Percentiles rank a stretch among this genome's conserved stretches.
phyloP scores from a whole-genome alignment of 176 grass and related monocot genomes.

The Alloteropsis semialata region DNA sequence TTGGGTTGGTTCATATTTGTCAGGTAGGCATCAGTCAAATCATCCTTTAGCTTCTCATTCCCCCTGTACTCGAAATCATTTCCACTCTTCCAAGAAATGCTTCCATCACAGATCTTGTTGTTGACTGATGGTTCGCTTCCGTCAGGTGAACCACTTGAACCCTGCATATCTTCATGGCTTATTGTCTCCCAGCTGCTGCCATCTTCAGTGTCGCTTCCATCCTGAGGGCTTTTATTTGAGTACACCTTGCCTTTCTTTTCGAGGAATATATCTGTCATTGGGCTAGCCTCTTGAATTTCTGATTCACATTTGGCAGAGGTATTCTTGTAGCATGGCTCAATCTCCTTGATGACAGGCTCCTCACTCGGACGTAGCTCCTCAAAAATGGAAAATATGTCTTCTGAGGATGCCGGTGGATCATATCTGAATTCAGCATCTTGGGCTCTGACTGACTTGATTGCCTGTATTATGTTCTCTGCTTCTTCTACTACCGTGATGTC shows the following conservation, averaged over 20 bases:
- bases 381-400: conserved; percentile 83
- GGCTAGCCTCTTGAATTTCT: conserved; percentile 65
- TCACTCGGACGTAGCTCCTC: conserved; percentile 65
- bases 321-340: conserved; percentile 63
- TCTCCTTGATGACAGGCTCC: conserved; percentile 57
- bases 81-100: conserved; percentile 51
- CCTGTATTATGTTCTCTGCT: conserved; percentile 65
- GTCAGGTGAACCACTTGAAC: conserved; percentile 66
- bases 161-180: conserved; percentile 67
- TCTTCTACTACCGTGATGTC: conserved; percentile 49
- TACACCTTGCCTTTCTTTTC: conserved; percentile 48
- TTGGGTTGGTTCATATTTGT: conserved; percentile 52
- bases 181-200: conserved; percentile 94
- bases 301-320: conserved; percentile 46
- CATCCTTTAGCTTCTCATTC: conserved; percentile 43
- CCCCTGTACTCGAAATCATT: conserved; percentile 37
- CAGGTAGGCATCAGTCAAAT: conserved; percentile 23
- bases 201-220: conserved; percentile 60
- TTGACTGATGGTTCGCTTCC: conserved; percentile 74
- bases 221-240: conserved; percentile 41
- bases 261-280: conserved; percentile 69
- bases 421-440: conserved; percentile 71
- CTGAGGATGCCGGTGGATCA: conserved; percentile 59
- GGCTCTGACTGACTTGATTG: conserved; percentile 51
- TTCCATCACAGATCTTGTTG: conserved; percentile 66